Conservation (phyloP, 2,329 filamentous ascomycete species). For the Fusarium sulawesiense region DNA sequence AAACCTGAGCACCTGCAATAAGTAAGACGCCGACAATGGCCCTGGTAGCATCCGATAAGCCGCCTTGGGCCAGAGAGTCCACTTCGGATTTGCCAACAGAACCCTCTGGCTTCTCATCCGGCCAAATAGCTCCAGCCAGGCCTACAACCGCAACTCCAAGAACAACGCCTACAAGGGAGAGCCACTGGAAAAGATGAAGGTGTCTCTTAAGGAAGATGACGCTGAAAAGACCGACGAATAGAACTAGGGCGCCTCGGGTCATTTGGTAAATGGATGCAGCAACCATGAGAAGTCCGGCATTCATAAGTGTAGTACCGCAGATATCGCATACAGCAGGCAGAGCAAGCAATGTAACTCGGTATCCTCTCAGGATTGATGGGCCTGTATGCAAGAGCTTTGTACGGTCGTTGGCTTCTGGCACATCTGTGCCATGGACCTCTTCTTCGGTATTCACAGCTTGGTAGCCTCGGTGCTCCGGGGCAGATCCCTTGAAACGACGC, state of each 20-base stretch:
- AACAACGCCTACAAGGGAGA: slow-evolving; percentile 87
- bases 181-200: slow-evolving; percentile 91
- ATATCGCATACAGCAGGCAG: slow-evolving; percentile 94
- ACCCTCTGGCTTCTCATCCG: slow-evolving; percentile 67
- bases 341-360: slow-evolving; percentile 78
- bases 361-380: slow-evolving; percentile 74
- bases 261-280: slow-evolving; percentile 98
- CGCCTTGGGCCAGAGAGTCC: slow-evolving; percentile 56
- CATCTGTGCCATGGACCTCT: slow-evolving; percentile 58
- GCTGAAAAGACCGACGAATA: slow-evolving; percentile 96
- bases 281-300: slow-evolving; percentile 91
- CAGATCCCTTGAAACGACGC: slow-evolving; percentile 63
- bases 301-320: slow-evolving; percentile 95
- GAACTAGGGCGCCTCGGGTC: slow-evolving; percentile 92
- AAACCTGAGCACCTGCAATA: slow-evolving; percentile 94
- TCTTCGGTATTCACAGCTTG: slow-evolving; percentile 68
- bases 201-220: slow-evolving; percentile 87
- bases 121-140: slow-evolving; percentile 84
- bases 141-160: slow-evolving; percentile 90
- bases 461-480: slow-evolving; percentile 68
- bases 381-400: slow-evolving; percentile 61
- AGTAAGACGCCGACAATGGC: slow-evolving; percentile 87
- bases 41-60: slow-evolving; percentile 49
- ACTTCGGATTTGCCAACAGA: slow-evolving; percentile 48
- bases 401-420: slow-evolving; percentile 50